Evolutionary conservation across 2,329 filamentous ascomycete genomes (phyloP).

Genomic region (Ascochyta viciae-villosae): DNA sequence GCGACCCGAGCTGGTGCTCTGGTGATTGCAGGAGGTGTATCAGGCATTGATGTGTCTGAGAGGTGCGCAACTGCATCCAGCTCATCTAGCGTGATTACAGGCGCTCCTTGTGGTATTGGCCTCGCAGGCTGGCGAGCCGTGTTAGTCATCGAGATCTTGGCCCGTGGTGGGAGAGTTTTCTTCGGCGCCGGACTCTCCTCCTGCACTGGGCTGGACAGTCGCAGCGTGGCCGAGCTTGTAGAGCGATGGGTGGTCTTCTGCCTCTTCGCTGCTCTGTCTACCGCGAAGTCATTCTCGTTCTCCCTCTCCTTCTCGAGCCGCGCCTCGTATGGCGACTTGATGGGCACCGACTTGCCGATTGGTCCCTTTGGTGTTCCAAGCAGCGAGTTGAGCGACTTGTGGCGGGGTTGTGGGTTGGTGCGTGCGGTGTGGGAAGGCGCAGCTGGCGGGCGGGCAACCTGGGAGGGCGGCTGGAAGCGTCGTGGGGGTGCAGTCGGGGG

Average conservation of each 20-base stretch:
- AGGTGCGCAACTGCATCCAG: conserved; percentile 25
- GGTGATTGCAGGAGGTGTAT: conserved; percentile 22
- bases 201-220: conserved; percentile 25
- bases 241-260: conserved; percentile 37
- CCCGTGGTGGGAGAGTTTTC: conserved; percentile 27
- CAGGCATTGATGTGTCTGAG: conserved; percentile 34
- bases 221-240: conserved; percentile 6
- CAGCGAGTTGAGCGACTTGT: conserved; percentile 67
- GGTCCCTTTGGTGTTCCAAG: conserved; percentile 70
- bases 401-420: conserved; percentile 54
- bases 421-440: conserved; percentile 20
- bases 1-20: not conserved
- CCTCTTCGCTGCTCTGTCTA: conserved; percentile 50
- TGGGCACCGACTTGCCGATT: conserved; percentile 66
- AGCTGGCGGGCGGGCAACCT: conserved; percentile 20
- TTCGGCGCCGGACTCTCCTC: conserved; percentile 20
- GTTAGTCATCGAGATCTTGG: conserved; percentile 35
- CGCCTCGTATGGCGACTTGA: conserved; percentile 72
- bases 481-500: conserved; percentile 22
- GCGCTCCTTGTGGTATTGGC: conserved; percentile 32
- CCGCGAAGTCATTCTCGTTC: conserved; percentile 40
- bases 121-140: conserved; percentile 23
- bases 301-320: conserved; percentile 29
- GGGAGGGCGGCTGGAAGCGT: conserved; percentile 29
- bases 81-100: conserved; percentile 48